Evolutionary conservation across 345 rosid genomes (phyloP), one percentile per base, ranked within the genome.

Genomic region (Microcos paniculata): DNA sequence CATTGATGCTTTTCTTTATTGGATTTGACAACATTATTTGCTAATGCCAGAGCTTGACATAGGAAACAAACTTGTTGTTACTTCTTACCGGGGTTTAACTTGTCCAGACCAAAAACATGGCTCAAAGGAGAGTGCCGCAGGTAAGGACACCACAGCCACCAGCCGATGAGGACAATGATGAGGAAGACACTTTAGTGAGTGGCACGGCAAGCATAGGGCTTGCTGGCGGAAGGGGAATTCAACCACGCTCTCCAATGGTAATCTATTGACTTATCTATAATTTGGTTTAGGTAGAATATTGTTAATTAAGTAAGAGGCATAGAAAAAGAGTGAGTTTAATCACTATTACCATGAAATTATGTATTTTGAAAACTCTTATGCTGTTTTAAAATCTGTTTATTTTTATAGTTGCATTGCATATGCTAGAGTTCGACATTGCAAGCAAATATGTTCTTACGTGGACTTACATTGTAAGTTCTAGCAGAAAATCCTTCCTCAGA

Each of bases 231-330:
- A 84, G 85, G 61, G 69, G 86, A 76, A 77, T 79, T 82, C 80
- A 70, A 67, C 48, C 88, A 6, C 84, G 83, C 73, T 71, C 88
- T 78, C 85, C 87, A 65, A 71, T 77, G 90, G 92, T 88, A 84
- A 83, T 71, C 64, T 13, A 12, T 30, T 6, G 16, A 56, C 65
- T 72, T 63, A 62, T 24, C 12, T 61, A 14, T 23, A 59, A 69
- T 49, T 35, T 48, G 19, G 53, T 43, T 13, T 24, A 28, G 4
- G 31, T 18, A 6, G 4, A 28, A 31, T 24, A 49, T 9, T 55
- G 49, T 52, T 74, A 48, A 4, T 28, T 59, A 38, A 59, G 19
- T 42, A 30, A 38, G 42, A 61, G 64, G 30, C 21, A 40, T 24
- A 9, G 13, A 65, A 12, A 6, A 12, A 61, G 45, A 62, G 46